These are phyloP conservation scores for Teunomyces gatunensis DNA, from an alignment of 805 yeast species.

Conservation along the genomic window DNA sequence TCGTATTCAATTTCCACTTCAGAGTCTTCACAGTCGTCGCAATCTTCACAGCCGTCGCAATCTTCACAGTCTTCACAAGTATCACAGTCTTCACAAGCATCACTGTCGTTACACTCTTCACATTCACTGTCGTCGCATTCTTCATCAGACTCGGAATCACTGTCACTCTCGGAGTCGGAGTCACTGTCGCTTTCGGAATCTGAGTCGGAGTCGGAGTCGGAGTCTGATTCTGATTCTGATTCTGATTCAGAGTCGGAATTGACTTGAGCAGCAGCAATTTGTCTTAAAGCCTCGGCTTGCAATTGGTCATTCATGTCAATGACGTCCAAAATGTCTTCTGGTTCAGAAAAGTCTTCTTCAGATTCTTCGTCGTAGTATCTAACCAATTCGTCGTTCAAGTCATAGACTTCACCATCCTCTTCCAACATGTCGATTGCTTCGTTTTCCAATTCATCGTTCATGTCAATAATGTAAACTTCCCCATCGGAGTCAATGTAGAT, in stretches of 20 bases:
- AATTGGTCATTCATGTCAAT: slow-evolving; percentile 40
- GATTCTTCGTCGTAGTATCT: slow-evolving; percentile 5
- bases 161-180: slow-evolving; percentile 10
- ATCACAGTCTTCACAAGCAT: not conserved
- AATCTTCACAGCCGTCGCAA: not conserved
- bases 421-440: slow-evolving; percentile 23
- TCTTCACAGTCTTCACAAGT: not conserved
- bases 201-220: slow-evolving; percentile 6
- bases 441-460: slow-evolving; percentile 37
- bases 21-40: slow-evolving; percentile 7
- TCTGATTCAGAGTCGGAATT: slow-evolving; percentile 13
- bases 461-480: slow-evolving; percentile 18
- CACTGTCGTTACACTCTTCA: not conserved
- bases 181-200: slow-evolving; percentile 10
- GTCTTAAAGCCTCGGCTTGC: slow-evolving; percentile 32
- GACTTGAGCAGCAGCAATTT: slow-evolving; percentile 28
- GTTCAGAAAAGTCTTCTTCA: slow-evolving; percentile 18
- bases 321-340: slow-evolving; percentile 31
- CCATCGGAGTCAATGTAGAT: slow-evolving; percentile 15
- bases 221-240: slow-evolving; percentile 17
- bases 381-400: slow-evolving; percentile 4
- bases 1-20: slow-evolving; percentile 25
- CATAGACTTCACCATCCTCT: slow-evolving; percentile 14
- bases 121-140: slow-evolving; percentile 2
- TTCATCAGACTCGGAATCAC: slow-evolving; percentile 10